Conservation (phyloP, 208 protist genomes). For the Leishmania martiniquensis region DNA sequence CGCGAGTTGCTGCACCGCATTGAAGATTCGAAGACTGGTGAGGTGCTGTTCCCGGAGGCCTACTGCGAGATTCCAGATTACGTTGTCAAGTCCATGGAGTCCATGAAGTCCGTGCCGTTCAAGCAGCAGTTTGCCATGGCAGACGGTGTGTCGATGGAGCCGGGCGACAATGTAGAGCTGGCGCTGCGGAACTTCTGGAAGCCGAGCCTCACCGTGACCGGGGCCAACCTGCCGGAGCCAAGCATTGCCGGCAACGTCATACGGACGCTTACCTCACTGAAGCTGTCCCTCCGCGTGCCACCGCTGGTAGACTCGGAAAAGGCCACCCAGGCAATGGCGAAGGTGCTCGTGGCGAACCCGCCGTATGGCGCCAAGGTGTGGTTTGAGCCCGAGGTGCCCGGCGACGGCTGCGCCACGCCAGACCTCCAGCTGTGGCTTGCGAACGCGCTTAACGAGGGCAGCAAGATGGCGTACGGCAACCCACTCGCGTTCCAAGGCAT, state of each 20-base stretch:
- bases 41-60: constrained; percentile 87
- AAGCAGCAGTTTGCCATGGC: constrained; percentile 65
- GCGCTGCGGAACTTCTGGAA: constrained; percentile 94
- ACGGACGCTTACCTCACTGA: constrained; percentile 83
- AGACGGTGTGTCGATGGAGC: constrained; percentile 39
- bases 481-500: constrained; percentile 76
- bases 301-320: constrained; percentile 70
- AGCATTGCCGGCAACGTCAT: constrained; percentile 94
- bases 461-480: constrained; percentile 82
- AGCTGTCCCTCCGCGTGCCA: constrained; percentile 94
- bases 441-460: constrained; percentile 79
- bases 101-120: constrained; percentile 68
- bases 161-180: constrained; percentile 75
- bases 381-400: constrained; percentile 66
- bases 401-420: constrained; percentile 87
- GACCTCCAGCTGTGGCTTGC: constrained; percentile 83
- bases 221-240: constrained; percentile 87
- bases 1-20: constrained; percentile 89
- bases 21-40: constrained; percentile 93
- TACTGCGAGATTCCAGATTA: constrained; percentile 89
- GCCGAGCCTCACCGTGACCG: constrained; percentile 92
- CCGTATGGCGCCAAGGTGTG: constrained; percentile 93
- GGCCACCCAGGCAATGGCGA: constrained; percentile 58
- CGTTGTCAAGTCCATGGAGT: constrained; percentile 51
- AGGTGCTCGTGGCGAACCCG: constrained; percentile 82